phyloP scores from a whole-genome alignment of 2,329 filamentous ascomycete species.

The Alternaria ethzedia region DNA sequence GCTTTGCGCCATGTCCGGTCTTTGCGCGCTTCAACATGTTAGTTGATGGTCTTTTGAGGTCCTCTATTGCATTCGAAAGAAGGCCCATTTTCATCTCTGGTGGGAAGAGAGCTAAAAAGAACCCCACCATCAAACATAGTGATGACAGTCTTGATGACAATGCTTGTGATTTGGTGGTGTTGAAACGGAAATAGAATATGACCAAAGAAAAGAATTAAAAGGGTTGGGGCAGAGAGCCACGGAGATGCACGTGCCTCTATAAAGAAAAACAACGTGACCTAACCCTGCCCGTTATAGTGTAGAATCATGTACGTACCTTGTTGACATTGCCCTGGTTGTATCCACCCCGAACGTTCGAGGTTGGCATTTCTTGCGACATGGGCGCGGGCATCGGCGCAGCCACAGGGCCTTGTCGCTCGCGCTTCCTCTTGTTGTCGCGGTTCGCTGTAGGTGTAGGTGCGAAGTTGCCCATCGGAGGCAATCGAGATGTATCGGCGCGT shows the following conservation, averaged over 20 bases:
- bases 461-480: conserved; percentile 95
- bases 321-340: conserved; percentile 39
- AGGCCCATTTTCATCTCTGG: not conserved
- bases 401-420: conserved; percentile 65
- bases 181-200: not conserved
- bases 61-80: not conserved
- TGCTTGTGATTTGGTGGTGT: not conserved
- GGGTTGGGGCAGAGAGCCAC: not conserved
- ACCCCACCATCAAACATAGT: not conserved
- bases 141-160: not conserved
- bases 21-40: conserved; percentile 67
- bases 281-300: conserved; percentile 2
- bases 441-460: conserved; percentile 81
- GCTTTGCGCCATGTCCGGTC: conserved; percentile 66
- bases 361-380: conserved; percentile 42
- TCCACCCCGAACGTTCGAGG: conserved; percentile 37
- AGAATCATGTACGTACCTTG: conserved; percentile 34
- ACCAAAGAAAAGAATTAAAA: not conserved
- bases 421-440: conserved; percentile 87
- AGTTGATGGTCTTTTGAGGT: not conserved
- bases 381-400: conserved; percentile 43
- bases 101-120: not conserved
- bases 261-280: conserved; percentile 8
- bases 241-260: conserved; percentile 4
- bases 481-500: conserved; percentile 53